Base-by-base conservation (phyloP, 2,329 filamentous ascomycete species). In the Neoascochyta sp. region DNA sequence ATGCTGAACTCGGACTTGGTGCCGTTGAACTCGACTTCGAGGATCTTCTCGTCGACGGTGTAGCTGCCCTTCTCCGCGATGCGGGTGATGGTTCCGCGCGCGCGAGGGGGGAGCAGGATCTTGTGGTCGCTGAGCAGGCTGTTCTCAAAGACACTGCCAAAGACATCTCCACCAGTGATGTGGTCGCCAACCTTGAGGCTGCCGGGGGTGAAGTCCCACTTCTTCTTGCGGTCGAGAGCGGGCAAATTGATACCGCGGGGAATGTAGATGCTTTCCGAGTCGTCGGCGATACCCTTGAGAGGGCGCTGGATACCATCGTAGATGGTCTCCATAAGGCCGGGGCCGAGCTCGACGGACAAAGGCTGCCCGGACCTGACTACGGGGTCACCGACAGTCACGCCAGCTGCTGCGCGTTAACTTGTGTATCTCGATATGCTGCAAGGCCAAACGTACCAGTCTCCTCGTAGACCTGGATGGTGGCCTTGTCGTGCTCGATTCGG, bases 241-340 rank as follows among this genome's bases (percentile, higher is more conserved):
- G 90, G 87, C 18, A 89, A 78, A 34, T 85, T 70, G 60, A 98
- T 90, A 66, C 92, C 92, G 52, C 92, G 86, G 56, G 92, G 92
- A 46, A 98, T 98, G 68, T 98, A 98, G 67, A 98, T 98, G 67
- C 86, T 88, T 59, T 87, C 73, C 29, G 88, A 80, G 27, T 76
- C 68, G 22, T 82, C 71, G 50, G 86, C 74, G 57, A 98, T 98
- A 48, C 78, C 81, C 68, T 83, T 83, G 53, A 98, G 81, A 28
- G 92, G 92, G 62, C 92, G 83, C 68, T 98, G 92, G 57, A 98
- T 98, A 71, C 92, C 92, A 65, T 98, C 92, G 75, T 96, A 98
- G 66, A 98, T 98, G 50, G 92, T 95, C 71, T 96, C 90, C 78
- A 98, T 87, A 65, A 98, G 74, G 63, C 92, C 92, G 44, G 92